Evolutionary conservation across 108 stramenopile species (phyloP).

Genomic region (Aurantiochytrium sp.): DNA sequence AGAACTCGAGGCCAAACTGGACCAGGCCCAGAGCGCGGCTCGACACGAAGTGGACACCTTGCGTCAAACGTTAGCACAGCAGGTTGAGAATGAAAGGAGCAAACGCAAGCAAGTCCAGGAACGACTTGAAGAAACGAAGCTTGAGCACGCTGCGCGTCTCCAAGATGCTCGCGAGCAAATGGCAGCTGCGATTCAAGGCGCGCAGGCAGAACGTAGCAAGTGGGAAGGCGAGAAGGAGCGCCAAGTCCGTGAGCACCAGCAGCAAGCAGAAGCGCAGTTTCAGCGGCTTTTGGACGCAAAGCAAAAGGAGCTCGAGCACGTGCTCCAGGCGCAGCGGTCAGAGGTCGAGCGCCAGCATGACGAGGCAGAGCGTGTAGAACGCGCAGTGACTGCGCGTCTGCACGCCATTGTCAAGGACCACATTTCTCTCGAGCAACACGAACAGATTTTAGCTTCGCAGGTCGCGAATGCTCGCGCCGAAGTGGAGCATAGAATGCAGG

Average conservation of each 20-base stretch:
- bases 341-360: not conserved
- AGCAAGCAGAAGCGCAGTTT: not conserved
- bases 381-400: not conserved
- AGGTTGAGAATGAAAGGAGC: not conserved
- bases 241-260: not conserved
- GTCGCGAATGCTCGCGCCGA: not conserved
- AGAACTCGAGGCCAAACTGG: not conserved
- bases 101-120: not conserved
- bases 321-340: not conserved
- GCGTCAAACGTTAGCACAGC: not conserved
- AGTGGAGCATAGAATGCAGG: not conserved
- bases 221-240: slow-evolving; percentile 7
- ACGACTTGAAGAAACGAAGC: not conserved
- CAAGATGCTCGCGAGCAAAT: not conserved
- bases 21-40: not conserved
- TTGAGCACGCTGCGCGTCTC: not conserved
- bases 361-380: not conserved
- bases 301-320: not conserved
- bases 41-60: not conserved
- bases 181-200: not conserved
- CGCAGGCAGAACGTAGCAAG: not conserved
- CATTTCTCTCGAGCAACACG: not conserved
- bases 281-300: not conserved
- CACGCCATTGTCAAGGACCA: not conserved
- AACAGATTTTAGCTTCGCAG: not conserved